These are phyloP conservation scores for Leccinellum luteum DNA, from an alignment of 768 basidiomycete species.

Conservation along the genomic window DNA sequence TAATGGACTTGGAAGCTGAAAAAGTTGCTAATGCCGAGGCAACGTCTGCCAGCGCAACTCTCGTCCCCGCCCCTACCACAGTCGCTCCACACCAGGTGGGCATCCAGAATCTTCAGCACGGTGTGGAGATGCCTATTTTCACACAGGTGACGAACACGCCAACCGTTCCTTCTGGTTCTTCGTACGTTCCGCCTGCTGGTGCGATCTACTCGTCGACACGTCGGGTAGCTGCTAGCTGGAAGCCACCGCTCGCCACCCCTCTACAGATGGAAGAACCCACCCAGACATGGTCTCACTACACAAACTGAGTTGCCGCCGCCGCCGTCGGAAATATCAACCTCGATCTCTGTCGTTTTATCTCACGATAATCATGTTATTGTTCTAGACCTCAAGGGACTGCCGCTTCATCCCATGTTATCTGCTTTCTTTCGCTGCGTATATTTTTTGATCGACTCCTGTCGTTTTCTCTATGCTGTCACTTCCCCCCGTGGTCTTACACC, in stretches of 20 bases:
- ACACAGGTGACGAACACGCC: conserved; percentile 27
- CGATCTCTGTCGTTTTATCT: no score
- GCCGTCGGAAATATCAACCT: conserved; percentile 8
- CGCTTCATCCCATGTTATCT: conserved; percentile 9
- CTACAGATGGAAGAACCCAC: conserved; percentile 30
- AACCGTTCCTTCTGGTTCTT: background rate
- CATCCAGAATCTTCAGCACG: conserved; percentile 12
- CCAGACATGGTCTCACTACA: conserved; percentile 25
- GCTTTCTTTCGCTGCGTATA: conserved; percentile 28
- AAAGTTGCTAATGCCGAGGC: conserved; percentile 9
- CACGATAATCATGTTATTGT: background rate
- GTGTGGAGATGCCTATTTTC: conserved; percentile 24
- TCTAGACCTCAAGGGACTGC: conserved; percentile 6
- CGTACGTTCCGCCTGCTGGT: conserved; percentile 56
- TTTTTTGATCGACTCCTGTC: conserved; percentile 5
- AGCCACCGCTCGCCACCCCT: conserved; percentile 15
- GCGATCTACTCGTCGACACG: conserved; percentile 48
- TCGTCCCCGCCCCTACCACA: conserved; percentile 1
- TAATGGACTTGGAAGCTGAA: conserved; percentile 36
- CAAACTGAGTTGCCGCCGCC: background rate
- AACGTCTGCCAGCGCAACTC: background rate
- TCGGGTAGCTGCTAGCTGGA: conserved; percentile 57
- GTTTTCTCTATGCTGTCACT: conserved; percentile 15
- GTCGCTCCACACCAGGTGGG: conserved; percentile 26
- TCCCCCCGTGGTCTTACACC: background rate